phyloP scores from a whole-genome alignment of 805 yeast species.

The Teunomyces aglyptinius region DNA sequence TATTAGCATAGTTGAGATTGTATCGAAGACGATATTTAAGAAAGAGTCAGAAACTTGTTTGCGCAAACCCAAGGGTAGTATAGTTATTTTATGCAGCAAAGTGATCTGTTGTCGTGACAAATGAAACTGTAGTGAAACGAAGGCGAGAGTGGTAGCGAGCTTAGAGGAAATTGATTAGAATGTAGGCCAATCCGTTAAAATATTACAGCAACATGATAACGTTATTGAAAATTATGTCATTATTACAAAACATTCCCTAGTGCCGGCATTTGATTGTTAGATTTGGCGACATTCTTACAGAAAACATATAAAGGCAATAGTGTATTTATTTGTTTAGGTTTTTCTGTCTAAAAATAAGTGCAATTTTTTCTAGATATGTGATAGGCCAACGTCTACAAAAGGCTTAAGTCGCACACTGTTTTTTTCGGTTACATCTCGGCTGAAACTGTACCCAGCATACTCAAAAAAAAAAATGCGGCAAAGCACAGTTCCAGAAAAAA shows the following conservation, averaged over 20 bases:
- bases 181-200: not conserved
- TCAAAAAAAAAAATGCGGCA: not conserved
- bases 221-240: not conserved
- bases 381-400: not conserved
- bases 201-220: not conserved
- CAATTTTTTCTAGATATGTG: not conserved
- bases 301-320: not conserved
- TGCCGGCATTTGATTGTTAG: not conserved
- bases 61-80: not conserved
- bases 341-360: not conserved
- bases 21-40: no score
- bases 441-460: not conserved
- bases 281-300: not conserved
- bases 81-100: not conserved
- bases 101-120: not conserved
- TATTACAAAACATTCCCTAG: not conserved
- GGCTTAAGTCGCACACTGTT: not conserved
- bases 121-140: not conserved
- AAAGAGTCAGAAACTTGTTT: no score
- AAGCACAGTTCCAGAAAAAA: not conserved
- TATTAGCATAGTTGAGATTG: no score
- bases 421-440: not conserved
- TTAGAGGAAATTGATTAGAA: not conserved
- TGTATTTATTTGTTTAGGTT: not conserved
- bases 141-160: not conserved